Conservation (phyloP, 345 rosid genomes). For the Lepidium africanum region DNA sequence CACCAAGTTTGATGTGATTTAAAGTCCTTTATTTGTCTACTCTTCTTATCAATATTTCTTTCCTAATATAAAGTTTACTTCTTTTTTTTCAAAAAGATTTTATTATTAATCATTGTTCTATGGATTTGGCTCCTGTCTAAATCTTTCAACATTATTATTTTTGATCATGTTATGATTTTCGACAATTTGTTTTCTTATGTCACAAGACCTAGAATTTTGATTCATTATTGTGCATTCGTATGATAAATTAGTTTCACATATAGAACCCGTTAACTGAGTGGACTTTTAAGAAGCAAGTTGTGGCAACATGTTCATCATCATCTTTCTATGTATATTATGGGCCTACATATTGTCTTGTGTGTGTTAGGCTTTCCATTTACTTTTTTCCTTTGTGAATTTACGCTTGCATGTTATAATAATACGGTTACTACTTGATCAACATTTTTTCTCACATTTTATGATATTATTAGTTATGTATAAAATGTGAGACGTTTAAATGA, state of each 20-base stretch:
- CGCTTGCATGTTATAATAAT: background rate
- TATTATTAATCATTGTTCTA: background rate
- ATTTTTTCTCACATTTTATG: too few relatives aligned
- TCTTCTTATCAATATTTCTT: background rate
- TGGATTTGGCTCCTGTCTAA: slow-evolving; percentile 15
- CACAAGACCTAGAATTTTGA: slow-evolving; percentile 8
- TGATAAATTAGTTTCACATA: slow-evolving; percentile 14
- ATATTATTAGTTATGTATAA: too few relatives aligned
- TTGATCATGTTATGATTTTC: slow-evolving; percentile 11
- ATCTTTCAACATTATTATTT: slow-evolving; percentile 16
- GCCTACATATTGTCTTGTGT: background rate
- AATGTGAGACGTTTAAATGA: too few relatives aligned
- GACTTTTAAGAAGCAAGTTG: slow-evolving; percentile 18
- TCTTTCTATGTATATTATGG: background rate
- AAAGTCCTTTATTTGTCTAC: background rate
- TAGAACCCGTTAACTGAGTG: slow-evolving; percentile 16
- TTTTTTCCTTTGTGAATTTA: background rate
- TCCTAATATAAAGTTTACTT: background rate
- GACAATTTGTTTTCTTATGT: slow-evolving; percentile 20
- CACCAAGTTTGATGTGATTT: slow-evolving; percentile 23
- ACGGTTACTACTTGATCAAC: background rate
- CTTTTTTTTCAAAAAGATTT: background rate
- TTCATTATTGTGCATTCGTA: background rate
- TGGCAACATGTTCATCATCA: background rate
- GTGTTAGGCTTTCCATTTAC: background rate